Conservation (phyloP, 2,329 filamentous ascomycete genomes). For the Stachybotrys chartarum region DNA sequence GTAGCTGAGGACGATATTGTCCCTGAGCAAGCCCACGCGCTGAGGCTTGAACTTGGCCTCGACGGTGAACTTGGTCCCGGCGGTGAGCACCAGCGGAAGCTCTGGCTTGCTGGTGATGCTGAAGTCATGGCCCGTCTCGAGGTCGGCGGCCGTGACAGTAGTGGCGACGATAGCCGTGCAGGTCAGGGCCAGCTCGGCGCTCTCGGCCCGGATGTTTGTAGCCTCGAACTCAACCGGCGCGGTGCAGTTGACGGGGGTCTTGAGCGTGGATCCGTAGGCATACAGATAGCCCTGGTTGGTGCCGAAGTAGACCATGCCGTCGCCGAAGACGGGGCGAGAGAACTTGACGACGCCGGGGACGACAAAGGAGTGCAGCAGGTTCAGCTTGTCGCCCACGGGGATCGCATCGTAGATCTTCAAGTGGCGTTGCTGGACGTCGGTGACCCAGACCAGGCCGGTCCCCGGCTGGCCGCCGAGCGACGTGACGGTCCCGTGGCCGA, state of each 20-base stretch:
- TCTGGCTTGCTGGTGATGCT: constrained; percentile 25
- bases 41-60: constrained; percentile 20
- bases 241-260: constrained; percentile 46
- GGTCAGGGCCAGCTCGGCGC: constrained; percentile 24
- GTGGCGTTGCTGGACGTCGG: constrained; percentile 45
- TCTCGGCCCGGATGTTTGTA: constrained; percentile 29
- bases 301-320: constrained; percentile 48
- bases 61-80: constrained; percentile 33
- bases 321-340: constrained; percentile 48
- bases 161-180: constrained; percentile 41
- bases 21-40: constrained; percentile 39
- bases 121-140: constrained; percentile 26
- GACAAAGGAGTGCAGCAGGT: constrained; percentile 42
- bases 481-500: constrained; percentile 49
- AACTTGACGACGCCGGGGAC: constrained; percentile 48
- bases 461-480: constrained; percentile 45
- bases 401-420: constrained; percentile 46
- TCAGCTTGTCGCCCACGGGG: constrained; percentile 37
- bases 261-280: constrained; percentile 48
- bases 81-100: constrained; percentile 19
- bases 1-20: constrained; percentile 39
- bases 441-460: constrained; percentile 49
- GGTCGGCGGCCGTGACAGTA: constrained; percentile 29
- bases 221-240: constrained; percentile 39
- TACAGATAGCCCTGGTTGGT: constrained; percentile 44